A percentile compares a stretch with the other conserved stretches of the same genome.
Evolutionary conservation across 768 basidiomycete genomes (phyloP).

Genomic region (Kwoniella heveanensis): DNA sequence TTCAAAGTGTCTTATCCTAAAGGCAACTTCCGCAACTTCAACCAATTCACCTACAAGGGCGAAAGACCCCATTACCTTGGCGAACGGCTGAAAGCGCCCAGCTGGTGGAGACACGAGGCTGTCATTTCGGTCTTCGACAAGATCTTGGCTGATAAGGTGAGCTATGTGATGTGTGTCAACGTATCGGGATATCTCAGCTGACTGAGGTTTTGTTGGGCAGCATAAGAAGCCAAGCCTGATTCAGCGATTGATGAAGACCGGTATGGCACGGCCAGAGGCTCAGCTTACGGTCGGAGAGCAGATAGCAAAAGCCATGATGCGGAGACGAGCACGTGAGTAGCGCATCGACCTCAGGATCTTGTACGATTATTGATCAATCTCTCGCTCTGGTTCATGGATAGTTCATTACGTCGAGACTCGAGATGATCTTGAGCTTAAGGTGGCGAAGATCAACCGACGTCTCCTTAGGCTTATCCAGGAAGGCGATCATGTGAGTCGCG

Average conservation of each 20-base stretch:
- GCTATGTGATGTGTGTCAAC: slow-evolving; percentile 17
- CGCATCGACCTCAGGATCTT: no score
- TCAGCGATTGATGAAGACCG: slow-evolving; percentile 78
- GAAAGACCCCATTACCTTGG: slow-evolving; percentile 76
- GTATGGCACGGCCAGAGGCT: slow-evolving; percentile 69
- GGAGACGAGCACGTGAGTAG: slow-evolving; percentile 71
- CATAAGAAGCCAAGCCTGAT: slow-evolving; percentile 86
- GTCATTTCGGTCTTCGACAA: slow-evolving; percentile 88
- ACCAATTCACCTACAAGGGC: slow-evolving; percentile 82
- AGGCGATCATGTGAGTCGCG: slow-evolving; percentile 47
- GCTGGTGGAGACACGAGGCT: slow-evolving; percentile 91
- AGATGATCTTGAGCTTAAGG: slow-evolving; percentile 86
- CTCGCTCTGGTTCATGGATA: no score
- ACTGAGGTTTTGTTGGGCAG: slow-evolving; percentile 54
- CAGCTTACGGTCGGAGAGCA: slow-evolving; percentile 78
- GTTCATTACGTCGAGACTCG: slow-evolving; percentile 90
- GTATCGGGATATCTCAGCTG: neutral
- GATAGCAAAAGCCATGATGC: slow-evolving; percentile 80
- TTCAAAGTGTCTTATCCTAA: slow-evolving; percentile 95
- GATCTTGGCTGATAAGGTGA: slow-evolving; percentile 80
- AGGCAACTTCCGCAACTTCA: slow-evolving; percentile 84
- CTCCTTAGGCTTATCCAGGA: slow-evolving; percentile 44
- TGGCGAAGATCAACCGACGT: slow-evolving; percentile 41
- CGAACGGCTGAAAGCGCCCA: slow-evolving; percentile 84
- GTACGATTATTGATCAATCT: no score